A percentile compares a stretch with the other conserved stretches of the same genome.
These are phyloP conservation scores for Pleurotus citrinopileatus DNA, from an alignment of 768 basidiomycete species.

Conservation along the genomic window DNA sequence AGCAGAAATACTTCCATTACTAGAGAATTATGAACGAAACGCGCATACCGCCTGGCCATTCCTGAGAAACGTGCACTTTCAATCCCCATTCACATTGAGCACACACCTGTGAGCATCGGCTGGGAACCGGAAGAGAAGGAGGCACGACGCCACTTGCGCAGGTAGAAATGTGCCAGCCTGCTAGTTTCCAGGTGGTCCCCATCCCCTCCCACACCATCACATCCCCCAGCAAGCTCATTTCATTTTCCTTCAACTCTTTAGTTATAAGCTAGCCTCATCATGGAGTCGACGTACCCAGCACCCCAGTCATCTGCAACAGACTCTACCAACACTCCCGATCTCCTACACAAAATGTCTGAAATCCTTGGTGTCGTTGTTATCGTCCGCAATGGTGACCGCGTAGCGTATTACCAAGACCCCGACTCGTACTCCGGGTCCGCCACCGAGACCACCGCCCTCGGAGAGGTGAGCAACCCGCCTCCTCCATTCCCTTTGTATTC, in stretches of 20 bases:
- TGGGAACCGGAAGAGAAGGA: not conserved
- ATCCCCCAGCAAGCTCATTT: slow-evolving; percentile 8
- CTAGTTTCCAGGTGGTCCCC: slow-evolving; percentile 2
- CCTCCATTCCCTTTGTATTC: not conserved
- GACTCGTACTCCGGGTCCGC: slow-evolving; percentile 57
- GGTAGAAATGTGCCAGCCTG: not conserved
- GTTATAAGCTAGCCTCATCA: not conserved
- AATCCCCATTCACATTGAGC: slow-evolving; percentile 1
- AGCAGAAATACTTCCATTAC: slow-evolving; percentile 1
- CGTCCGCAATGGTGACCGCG: slow-evolving; percentile 77
- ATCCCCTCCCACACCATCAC: not conserved
- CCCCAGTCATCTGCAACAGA: slow-evolving; percentile 17
- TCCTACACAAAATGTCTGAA: slow-evolving; percentile 37
- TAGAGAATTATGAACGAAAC: slow-evolving; percentile 3
- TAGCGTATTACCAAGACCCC: slow-evolving; percentile 69
- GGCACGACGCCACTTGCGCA: slow-evolving; percentile 6
- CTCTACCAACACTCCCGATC: slow-evolving; percentile 15
- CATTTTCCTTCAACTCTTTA: slow-evolving; percentile 3
- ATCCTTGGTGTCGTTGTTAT: slow-evolving; percentile 78
- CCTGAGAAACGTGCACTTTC: not conserved
- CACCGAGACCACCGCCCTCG: slow-evolving; percentile 73
- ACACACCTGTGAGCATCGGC: slow-evolving; percentile 4
- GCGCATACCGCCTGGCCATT: not conserved
- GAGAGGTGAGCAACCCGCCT: slow-evolving; percentile 46
- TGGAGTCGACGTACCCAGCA: slow-evolving; percentile 6